Conservation (phyloP, 371 early-diverging fungal species). For the Mucor sp. region DNA sequence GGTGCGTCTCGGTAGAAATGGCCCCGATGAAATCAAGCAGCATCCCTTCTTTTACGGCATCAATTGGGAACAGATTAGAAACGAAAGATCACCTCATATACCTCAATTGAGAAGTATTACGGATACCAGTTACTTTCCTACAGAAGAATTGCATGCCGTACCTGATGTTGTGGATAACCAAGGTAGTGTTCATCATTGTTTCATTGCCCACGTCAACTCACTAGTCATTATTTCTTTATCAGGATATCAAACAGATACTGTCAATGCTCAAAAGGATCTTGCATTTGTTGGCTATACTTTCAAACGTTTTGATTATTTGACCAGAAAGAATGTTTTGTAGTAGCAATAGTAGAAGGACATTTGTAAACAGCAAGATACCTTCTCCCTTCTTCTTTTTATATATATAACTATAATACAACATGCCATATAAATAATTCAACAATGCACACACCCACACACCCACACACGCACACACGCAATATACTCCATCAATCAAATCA, state of each 20-base stretch:
- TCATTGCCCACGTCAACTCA: no score
- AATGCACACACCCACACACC: neutral
- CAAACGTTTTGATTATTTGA: conserved; percentile 90
- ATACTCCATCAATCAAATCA: no score
- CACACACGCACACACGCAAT: neutral
- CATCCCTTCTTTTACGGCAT: conserved; percentile 97
- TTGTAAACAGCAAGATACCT: neutral
- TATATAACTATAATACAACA: neutral
- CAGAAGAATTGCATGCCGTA: conserved; percentile 86
- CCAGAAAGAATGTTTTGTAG: conserved; percentile 76
- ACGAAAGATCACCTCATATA: conserved; percentile 89
- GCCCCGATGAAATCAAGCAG: conserved; percentile 84
- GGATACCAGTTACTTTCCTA: conserved; percentile 97
- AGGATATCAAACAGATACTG: conserved; percentile 42
- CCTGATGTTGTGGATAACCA: conserved; percentile 53
- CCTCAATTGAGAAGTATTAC: conserved; percentile 95
- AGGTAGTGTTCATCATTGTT: conserved; percentile 7
- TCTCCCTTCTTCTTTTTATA: neutral
- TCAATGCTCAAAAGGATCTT: conserved; percentile 81
- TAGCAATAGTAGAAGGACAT: neutral
- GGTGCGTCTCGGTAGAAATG: conserved; percentile 78
- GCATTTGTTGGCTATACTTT: conserved; percentile 98
- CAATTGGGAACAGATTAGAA: conserved; percentile 89
- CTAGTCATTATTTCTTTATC: neutral
- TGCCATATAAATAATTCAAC: neutral